These are phyloP conservation scores for Oryza australiensis DNA, from an alignment of 176 grass and related monocot genomes.

Conservation along the genomic window DNA sequence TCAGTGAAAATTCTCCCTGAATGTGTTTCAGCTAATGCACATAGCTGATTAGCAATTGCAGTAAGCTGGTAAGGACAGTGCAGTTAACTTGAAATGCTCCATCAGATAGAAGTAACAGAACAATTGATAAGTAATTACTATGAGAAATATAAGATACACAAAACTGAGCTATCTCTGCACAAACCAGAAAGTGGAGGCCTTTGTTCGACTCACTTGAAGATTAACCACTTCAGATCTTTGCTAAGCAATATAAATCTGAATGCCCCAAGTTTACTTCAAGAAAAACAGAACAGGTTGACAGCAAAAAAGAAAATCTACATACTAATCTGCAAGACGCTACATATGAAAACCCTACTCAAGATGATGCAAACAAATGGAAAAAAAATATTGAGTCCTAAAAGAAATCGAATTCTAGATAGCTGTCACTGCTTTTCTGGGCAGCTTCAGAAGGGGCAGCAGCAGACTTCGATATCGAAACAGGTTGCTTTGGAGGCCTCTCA, in stretches of 20 bases:
- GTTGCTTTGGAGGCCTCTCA: conserved; percentile 38
- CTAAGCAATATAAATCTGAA: conserved; percentile 40
- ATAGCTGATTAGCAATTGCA: neutral
- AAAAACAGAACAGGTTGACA: conserved; percentile 33
- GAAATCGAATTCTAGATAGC: conserved; percentile 89
- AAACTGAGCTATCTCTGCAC: conserved; percentile 10
- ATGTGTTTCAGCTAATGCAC: neutral
- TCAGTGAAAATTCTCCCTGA: neutral
- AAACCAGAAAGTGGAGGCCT: neutral
- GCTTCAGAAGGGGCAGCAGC: conserved; percentile 26
- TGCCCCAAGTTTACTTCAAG: conserved; percentile 4
- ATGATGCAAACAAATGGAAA: conserved; percentile 22
- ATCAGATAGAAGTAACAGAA: neutral
- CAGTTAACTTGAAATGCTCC: neutral
- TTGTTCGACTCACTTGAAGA: neutral
- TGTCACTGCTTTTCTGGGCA: conserved; percentile 59
- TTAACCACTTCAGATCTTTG: conserved; percentile 30
- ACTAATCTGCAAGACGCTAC: conserved; percentile 20
- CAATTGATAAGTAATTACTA: neutral
- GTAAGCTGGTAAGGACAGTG: neutral
- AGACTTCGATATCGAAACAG: conserved; percentile 17
- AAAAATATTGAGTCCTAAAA: conserved; percentile 53
- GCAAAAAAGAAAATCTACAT: conserved; percentile 32
- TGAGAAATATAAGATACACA: neutral
- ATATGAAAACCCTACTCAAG: conserved; percentile 4